Evolutionary conservation across 2,329 filamentous ascomycete genomes (phyloP).

Genomic region (Drechslera avenae): DNA sequence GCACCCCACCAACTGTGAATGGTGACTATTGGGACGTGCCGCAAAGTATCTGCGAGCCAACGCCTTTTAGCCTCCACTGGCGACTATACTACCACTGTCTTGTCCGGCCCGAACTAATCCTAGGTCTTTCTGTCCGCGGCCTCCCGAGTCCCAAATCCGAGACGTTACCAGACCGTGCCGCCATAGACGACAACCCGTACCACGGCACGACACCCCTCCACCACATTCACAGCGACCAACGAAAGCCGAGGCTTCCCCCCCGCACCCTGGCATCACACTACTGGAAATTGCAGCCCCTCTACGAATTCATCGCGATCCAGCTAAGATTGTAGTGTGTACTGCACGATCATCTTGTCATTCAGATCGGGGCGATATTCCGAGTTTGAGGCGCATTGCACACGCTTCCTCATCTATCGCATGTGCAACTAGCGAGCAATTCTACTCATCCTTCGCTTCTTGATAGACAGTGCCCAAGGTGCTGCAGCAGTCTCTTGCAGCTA

Average conservation of each 20-base stretch:
- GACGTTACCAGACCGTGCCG: not conserved
- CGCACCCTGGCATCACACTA: not conserved
- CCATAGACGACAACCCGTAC: not conserved
- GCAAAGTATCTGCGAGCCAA: not conserved
- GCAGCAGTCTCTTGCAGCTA: not conserved
- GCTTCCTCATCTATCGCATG: not conserved
- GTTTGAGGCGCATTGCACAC: not conserved
- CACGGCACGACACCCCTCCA: not conserved
- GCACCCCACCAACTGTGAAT: slow-evolving; percentile 10
- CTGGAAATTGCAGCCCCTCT: not conserved
- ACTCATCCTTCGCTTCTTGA: not conserved
- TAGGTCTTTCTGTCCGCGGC: too few relatives aligned
- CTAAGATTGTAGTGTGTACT: slow-evolving; percentile 3
- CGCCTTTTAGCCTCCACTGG: not conserved
- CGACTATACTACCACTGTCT: not conserved
- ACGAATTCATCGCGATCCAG: not conserved
- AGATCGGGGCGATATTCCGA: not conserved
- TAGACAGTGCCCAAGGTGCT: not conserved
- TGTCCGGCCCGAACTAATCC: too few relatives aligned
- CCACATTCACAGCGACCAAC: slow-evolving; percentile 6
- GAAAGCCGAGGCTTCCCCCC: not conserved
- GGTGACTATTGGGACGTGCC: slow-evolving; percentile 1
- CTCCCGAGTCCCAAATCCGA: too few relatives aligned
- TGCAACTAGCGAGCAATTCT: not conserved
- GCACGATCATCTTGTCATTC: slow-evolving; percentile 8